Evolutionary conservation across 768 basidiomycete genomes (phyloP), one percentile per base, ranked within the genome.

Genomic region (Boletus vermiculosoides): DNA sequence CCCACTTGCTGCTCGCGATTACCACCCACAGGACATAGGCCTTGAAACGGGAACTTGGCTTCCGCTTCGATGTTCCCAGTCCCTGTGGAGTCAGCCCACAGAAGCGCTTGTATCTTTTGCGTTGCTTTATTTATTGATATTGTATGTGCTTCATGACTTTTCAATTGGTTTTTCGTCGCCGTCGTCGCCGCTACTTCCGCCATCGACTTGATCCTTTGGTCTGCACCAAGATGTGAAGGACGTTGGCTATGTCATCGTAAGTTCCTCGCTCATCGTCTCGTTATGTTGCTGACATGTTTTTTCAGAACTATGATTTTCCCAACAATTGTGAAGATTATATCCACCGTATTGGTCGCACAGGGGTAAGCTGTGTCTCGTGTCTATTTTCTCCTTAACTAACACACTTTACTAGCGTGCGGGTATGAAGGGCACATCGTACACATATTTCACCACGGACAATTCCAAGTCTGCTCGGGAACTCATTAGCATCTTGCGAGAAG

Each of bases 311-410:
- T 72, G 95, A 98, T 72, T 97, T 98, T 80, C 94, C 95, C 1
- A 97, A 97, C 76, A 95, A 96, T 70, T 92, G 91, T 68, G 94
- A 96, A 78, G 95, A 97, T 74, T 98, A 98, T 75, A 94, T 98
- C 58, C 96, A 99, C 76, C 93, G 96, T 64, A 99, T 99, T 68
- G 97, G 96, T 61, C 94, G 96, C 72, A 97, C 96, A 62, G 95
- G 95, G 54, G 92, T 92, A 54, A 0, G 73, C 45, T 82, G 71
- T 15, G 28, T 52, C 47, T 39, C 23, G 22, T 55, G 39, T 48
- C 15, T 20, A 2, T 54, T 25, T 22, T 10, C 4, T 48, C 20
- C 22, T 16, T 16, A 0, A 39, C 67, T 68, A 52, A 74, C 66
- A 51, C 55, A 25, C n/a, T n/a, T 7, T 42, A 45, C 40, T 54